Percentiles rank a stretch among this genome's conserved stretches.
Conservation (phyloP, 176 grass and related monocot species). For the Juncus inflexus region DNA sequence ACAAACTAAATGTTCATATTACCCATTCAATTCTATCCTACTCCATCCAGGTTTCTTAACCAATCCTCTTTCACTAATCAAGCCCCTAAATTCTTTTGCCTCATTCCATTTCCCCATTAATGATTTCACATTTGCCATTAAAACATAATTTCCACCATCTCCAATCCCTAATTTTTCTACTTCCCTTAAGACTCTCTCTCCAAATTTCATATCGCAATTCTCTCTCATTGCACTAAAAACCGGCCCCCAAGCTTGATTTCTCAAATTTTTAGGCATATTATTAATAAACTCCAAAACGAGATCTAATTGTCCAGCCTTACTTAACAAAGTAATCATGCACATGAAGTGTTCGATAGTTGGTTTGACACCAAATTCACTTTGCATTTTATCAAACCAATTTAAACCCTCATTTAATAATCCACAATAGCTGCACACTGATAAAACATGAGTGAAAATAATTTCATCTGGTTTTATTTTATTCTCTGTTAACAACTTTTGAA, state of each 20-base stretch:
- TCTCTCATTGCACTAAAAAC: constrained; percentile 38
- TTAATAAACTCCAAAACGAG: constrained; percentile 35
- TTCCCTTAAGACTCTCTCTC: constrained; percentile 32
- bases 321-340: constrained; percentile 66
- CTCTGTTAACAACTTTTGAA: constrained; percentile 44
- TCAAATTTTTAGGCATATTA: constrained; percentile 37
- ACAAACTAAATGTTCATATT: too few species aligned
- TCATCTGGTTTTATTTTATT: constrained; percentile 47
- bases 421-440: constrained; percentile 60
- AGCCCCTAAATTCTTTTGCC: constrained; percentile 41
- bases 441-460: constrained; percentile 52
- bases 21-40: constrained; percentile 6
- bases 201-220: constrained; percentile 28
- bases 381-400: constrained; percentile 40
- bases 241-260: constrained; percentile 41
- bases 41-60: constrained; percentile 64
- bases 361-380: constrained; percentile 35
- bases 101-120: constrained; percentile 57
- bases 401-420: constrained; percentile 59
- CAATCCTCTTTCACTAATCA: constrained; percentile 39
- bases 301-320: constrained; percentile 41
- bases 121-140: constrained; percentile 48
- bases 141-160: constrained; percentile 45
- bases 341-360: constrained; percentile 55
- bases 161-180: constrained; percentile 27